Base-by-base conservation (phyloP, 2,329 filamentous ascomycete species). In the Cladorrhinum sp. region DNA sequence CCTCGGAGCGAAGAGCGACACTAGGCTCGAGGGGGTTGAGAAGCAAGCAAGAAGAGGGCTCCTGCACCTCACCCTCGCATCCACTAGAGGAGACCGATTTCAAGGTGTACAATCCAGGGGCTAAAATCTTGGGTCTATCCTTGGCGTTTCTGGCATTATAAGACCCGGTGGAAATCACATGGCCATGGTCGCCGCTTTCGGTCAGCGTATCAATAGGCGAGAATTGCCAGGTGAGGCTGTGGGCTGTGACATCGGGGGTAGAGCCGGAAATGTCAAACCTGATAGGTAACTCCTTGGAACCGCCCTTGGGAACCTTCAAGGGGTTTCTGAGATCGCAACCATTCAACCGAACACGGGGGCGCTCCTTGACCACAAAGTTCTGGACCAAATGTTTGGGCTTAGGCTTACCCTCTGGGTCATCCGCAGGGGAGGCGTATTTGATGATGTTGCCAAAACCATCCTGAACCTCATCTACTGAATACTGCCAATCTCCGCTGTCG, bases 21-120 rank as follows among this genome's bases (percentile, higher is more conserved):
- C 88, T 86, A 9, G 95, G 95, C 75, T 96, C 88, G 0, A 95
- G 88, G 4, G 95, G 95, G 66, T 98, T 99, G 66, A 96, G 82
- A 58, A 99, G 79, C 61, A 96, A 81, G 73, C 94, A 98, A n/a
- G 93, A 95, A 2, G 94, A 91, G 26, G 95, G 95, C 73, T 99
- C 95, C 65, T 94, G 83, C 3, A 99, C 87, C 68, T 98, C 93
- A 51, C 95, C 95, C 33, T 86, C 81, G 71, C 95, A 99, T 62
- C 86, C 89, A 23, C 90, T 87, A 59, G 91, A 96, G 1, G 87
- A 86, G 7, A 98, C 85, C 14, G 90, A 86, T 65, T 86, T 89
- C 61, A 99, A 76, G 1, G 89, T 94, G 76, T 99, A 99, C 24
- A 97, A 82, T 53, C 96, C 95, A 26, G 92, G 86, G 33, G 88